Evolutionary conservation across 202 grass and related monocot species (phyloP).

Genomic region (Setaria viridis): DNA sequence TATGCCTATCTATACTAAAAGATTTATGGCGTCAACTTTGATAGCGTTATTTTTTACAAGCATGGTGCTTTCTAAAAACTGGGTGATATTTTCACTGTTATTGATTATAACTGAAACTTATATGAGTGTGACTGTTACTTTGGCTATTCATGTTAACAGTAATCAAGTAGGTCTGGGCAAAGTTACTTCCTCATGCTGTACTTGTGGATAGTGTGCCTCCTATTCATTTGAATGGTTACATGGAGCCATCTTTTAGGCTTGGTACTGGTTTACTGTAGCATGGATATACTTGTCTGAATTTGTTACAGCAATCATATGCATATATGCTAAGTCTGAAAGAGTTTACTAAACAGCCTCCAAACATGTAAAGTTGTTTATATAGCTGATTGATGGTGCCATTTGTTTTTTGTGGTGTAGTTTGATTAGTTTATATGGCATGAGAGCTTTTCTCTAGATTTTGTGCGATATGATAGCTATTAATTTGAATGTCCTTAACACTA

Average conservation of each 20-base stretch:
- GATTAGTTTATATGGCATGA: neutral
- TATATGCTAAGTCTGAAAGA: neutral
- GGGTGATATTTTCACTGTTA: neutral
- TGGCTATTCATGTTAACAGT: neutral
- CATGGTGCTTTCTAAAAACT: neutral
- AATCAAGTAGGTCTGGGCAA: neutral
- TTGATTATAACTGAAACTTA: conserved; percentile 14
- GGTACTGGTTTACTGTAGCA: neutral
- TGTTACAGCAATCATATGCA: neutral
- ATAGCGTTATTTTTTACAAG: neutral
- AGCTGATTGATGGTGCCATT: too few species aligned
- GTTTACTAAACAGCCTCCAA: neutral
- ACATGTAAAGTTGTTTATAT: neutral
- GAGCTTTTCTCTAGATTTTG: neutral
- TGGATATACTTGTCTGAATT: neutral
- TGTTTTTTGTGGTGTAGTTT: neutral
- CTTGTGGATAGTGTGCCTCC: neutral
- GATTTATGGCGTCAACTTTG: neutral
- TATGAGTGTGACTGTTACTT: neutral
- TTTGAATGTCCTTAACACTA: neutral
- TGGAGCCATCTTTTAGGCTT: neutral
- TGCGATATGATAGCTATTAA: neutral
- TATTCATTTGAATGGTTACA: neutral
- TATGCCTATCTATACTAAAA: conserved; percentile 30
- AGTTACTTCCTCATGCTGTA: conserved; percentile 23